These are phyloP conservation scores for Rhodotorula toruloides DNA, from an alignment of 768 basidiomycete species.

Conservation along the genomic window DNA sequence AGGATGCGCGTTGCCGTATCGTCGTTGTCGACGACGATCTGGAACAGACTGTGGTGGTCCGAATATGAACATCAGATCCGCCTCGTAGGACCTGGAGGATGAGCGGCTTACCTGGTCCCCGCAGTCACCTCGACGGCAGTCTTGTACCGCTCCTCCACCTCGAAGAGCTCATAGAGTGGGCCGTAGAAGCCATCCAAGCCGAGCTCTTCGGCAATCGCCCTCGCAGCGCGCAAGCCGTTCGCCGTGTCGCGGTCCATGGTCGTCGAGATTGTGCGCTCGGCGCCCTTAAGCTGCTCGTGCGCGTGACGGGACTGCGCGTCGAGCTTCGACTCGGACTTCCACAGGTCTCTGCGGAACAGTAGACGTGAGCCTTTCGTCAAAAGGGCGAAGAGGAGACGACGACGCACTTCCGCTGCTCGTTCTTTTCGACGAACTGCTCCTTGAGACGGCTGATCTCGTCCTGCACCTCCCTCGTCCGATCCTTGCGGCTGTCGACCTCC, in stretches of 20 bases:
- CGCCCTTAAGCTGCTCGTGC: slow-evolving; percentile 68
- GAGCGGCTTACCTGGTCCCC: slow-evolving; percentile 68
- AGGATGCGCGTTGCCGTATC: slow-evolving; percentile 86
- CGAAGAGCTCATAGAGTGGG: slow-evolving; percentile 86
- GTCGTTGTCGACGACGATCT: slow-evolving; percentile 96
- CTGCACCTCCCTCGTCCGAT: slow-evolving; percentile 55
- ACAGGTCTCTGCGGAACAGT: slow-evolving; percentile 59
- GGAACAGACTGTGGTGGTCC: slow-evolving; percentile 65
- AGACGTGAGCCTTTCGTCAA: too few species aligned
- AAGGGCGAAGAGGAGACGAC: neutral
- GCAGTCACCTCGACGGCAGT: slow-evolving; percentile 91
- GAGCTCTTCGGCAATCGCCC: slow-evolving; percentile 71
- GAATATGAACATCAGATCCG: too few species aligned
- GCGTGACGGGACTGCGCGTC: slow-evolving; percentile 71
- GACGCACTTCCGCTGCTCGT: slow-evolving; percentile 68
- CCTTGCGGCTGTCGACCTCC: slow-evolving; percentile 60
- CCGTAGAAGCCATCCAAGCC: slow-evolving; percentile 81
- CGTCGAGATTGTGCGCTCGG: slow-evolving; percentile 69
- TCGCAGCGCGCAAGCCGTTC: slow-evolving; percentile 76
- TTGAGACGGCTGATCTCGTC: slow-evolving; percentile 58
- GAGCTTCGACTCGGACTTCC: slow-evolving; percentile 90
- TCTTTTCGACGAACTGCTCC: slow-evolving; percentile 63
- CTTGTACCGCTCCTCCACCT: slow-evolving; percentile 85
- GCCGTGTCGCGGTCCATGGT: slow-evolving; percentile 99
- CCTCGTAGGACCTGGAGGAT: neutral